Evolutionary conservation across 208 protist species (phyloP).

Genomic region (Trypanosoma mega): DNA sequence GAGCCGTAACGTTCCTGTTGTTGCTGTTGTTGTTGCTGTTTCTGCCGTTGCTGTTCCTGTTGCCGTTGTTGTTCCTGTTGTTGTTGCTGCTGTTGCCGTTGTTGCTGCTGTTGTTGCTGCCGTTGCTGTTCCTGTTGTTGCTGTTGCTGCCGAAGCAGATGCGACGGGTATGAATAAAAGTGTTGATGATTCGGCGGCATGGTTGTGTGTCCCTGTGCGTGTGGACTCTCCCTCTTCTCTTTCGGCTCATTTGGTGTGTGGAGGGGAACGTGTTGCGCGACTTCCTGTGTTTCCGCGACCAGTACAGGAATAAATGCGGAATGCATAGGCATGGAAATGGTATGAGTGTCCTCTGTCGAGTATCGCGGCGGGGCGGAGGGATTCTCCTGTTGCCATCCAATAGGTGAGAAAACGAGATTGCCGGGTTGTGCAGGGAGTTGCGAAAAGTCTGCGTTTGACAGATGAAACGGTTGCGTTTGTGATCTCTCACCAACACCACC

Average conservation of each 20-base stretch:
- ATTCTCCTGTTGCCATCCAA: too few relatives aligned
- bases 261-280: too few relatives aligned
- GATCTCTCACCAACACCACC: background rate
- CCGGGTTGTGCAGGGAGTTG: background rate
- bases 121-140: background rate
- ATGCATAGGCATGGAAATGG: too few relatives aligned
- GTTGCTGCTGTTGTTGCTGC: slow-evolving; percentile 4
- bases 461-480: background rate
- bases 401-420: too few relatives aligned
- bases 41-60: background rate
- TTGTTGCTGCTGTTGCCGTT: background rate
- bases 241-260: too few relatives aligned
- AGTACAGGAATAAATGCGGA: too few relatives aligned
- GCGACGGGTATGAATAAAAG: too few relatives aligned
- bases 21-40: background rate
- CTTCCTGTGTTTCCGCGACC: too few relatives aligned
- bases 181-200: too few relatives aligned
- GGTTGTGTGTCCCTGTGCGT: background rate
- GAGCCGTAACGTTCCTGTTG: background rate
- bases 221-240: too few relatives aligned
- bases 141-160: background rate
- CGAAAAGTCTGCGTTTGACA: background rate
- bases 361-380: too few relatives aligned
- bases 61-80: background rate
- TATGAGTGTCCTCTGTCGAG: too few relatives aligned